Percentiles rank a stretch among this genome's conserved stretches.
phyloP scores from a whole-genome alignment of 2,329 filamentous ascomycete species.

The Pseudonectria buxi region DNA sequence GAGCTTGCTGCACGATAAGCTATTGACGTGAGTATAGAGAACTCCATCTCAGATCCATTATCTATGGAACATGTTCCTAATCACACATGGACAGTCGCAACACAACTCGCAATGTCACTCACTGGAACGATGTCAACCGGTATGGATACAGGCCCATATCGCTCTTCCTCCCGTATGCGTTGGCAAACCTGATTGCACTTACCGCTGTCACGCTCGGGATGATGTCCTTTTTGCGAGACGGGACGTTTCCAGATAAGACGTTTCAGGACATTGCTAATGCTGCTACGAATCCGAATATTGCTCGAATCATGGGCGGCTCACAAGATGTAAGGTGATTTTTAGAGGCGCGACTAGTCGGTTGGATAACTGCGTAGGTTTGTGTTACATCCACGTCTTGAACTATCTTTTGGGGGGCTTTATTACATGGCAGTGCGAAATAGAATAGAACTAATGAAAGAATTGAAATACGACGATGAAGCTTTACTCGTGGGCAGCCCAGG shows the following conservation, averaged over 20 bases:
- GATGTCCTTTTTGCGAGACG: constrained; percentile 2
- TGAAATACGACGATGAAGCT: no score
- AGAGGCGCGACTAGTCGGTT: no score
- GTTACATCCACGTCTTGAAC: no score
- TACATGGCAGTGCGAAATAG: no score
- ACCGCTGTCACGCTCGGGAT: constrained; percentile 1
- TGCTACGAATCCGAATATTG: constrained; percentile 2
- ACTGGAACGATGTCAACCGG: constrained; percentile 4
- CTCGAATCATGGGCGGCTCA: neutral
- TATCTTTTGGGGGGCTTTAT: no score
- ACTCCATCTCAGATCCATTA: no score
- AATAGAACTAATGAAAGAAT: no score
- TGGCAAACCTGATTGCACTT: constrained; percentile 2
- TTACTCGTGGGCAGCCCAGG: no score
- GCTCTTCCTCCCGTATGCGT: constrained; percentile 1
- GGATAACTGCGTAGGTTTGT: no score
- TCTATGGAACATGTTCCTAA: neutral
- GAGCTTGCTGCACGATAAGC: constrained; percentile 3
- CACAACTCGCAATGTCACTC: constrained; percentile 1
- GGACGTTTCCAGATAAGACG: constrained; percentile 2
- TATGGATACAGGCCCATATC: constrained; percentile 1
- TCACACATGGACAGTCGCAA: neutral
- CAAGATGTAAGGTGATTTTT: no score
- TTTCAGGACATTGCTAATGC: constrained; percentile 6
- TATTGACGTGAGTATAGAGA: constrained; percentile 2